Evolutionary conservation across 345 rosid species (phyloP).

Genomic region (Raphanus sativus): DNA sequence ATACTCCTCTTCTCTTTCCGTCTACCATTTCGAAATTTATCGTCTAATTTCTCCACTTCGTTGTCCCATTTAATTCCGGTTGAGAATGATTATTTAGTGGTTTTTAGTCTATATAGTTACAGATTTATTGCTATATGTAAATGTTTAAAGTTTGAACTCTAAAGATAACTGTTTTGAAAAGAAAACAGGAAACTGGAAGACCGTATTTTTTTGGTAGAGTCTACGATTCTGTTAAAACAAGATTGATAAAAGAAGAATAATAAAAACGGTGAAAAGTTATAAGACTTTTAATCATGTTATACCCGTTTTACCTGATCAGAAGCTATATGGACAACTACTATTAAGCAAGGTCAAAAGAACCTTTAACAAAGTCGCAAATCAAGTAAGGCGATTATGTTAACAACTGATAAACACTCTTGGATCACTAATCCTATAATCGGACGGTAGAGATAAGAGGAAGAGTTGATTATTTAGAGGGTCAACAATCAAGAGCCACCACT

Average conservation of each 20-base stretch:
- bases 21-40: neutral
- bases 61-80: constrained; percentile 3
- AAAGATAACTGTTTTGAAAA: neutral
- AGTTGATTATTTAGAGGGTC: constrained; percentile 19
- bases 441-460: neutral
- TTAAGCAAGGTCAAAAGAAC: constrained; percentile 16
- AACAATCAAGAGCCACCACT: neutral
- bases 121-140: neutral
- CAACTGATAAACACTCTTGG: neutral
- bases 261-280: neutral
- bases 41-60: constrained; percentile 1
- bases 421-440: constrained; percentile 7
- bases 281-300: neutral
- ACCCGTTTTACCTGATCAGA: constrained; percentile 8
- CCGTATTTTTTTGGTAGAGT: neutral
- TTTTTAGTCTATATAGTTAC: neutral
- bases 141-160: neutral
- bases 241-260: neutral
- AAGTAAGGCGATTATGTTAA: constrained; percentile 15
- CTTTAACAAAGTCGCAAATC: neutral
- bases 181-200: neutral
- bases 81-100: constrained; percentile 4
- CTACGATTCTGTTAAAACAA: neutral
- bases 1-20: constrained; percentile 17
- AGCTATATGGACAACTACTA: neutral